Base-by-base conservation (phyloP, 371 early-diverging fungal species). In the Catenaria anguillulae region DNA sequence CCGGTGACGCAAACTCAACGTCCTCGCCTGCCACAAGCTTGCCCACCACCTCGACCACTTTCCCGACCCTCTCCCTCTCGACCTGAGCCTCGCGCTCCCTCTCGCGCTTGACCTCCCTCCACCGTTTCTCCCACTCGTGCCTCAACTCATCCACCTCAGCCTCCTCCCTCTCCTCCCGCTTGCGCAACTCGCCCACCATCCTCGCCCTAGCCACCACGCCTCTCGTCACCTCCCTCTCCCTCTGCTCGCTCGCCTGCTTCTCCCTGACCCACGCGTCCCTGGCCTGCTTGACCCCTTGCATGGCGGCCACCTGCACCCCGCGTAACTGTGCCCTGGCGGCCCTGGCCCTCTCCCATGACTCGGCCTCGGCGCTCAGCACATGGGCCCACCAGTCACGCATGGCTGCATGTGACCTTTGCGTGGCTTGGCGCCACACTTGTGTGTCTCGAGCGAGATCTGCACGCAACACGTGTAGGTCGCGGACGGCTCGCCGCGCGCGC, bases 341-440 rank as follows among this genome's bases (percentile, higher is more conserved):
- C 33, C 46, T 33, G 10, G n/a, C 34, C 13, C 17, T 10, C 19
- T 31, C 60, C 17, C 23, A 31, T 8, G 33, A 2, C 12, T 23
- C 21, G 29, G 58, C 43, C 24, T 58, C 58, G 17, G 34, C 13
- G 1, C 74, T 67, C 61, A 74, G 67, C 70, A 76, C 73, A 10
- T 61, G 56, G 35, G 70, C 70, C 79, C 79, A 79, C 79, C 79
- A 79, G 75, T n/a, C 77, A 66, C 69, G 73, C 68, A 21, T 76
- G 71, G 58, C 58, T 8, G 34, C 36, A 48, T 70, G 72, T 72
- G 73, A 68, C 54, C 70, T 71, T 73, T 71, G 70, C 52, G 78
- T 75, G 15, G 68, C 67, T 1, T 23, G n/a, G 60, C 75, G 73
- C 80, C 77, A 77, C 19, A 64, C 68, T 19, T 60, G 37, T 56